A percentile compares a stretch with the other conserved stretches of the same genome.
These are phyloP conservation scores for Centaurea solstitialis DNA, from an alignment of 129 eudicot genomes.

Conservation along the genomic window DNA sequence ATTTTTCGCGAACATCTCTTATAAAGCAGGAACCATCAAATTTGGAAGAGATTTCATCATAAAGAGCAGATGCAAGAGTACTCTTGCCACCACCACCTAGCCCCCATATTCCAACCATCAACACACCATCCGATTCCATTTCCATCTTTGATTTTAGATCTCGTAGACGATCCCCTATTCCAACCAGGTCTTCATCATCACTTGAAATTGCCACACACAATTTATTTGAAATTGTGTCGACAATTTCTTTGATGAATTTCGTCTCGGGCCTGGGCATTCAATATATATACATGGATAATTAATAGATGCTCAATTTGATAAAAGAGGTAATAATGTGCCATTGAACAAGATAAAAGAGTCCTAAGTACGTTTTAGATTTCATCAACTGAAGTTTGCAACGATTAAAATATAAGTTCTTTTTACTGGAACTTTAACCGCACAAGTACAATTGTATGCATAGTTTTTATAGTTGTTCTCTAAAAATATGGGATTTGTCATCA, in stretches of 20 bases:
- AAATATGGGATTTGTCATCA: background rate
- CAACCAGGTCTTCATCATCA: background rate
- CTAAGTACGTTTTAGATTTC: too few species aligned
- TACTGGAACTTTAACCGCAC: background rate
- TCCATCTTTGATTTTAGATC: background rate
- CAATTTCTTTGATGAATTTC: constrained; percentile 7
- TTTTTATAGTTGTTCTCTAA: background rate
- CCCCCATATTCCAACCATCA: constrained; percentile 27
- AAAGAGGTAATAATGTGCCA: too few species aligned
- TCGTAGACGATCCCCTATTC: constrained; percentile 10
- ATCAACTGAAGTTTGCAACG: too few species aligned
- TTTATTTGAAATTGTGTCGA: background rate
- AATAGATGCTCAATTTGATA: too few species aligned
- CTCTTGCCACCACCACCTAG: constrained; percentile 35
- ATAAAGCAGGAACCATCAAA: constrained; percentile 30
- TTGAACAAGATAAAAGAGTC: too few species aligned
- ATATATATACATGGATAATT: background rate
- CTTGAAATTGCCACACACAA: background rate
- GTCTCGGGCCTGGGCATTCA: background rate
- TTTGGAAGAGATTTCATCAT: background rate
- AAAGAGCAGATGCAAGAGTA: constrained; percentile 20
- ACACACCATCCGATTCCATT: constrained; percentile 13
- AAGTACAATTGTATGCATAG: background rate
- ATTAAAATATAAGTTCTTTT: too few species aligned
- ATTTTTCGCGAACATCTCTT: background rate